Conservation (phyloP, 371 early-diverging fungal genomes). For the Mucor velutinosus region DNA sequence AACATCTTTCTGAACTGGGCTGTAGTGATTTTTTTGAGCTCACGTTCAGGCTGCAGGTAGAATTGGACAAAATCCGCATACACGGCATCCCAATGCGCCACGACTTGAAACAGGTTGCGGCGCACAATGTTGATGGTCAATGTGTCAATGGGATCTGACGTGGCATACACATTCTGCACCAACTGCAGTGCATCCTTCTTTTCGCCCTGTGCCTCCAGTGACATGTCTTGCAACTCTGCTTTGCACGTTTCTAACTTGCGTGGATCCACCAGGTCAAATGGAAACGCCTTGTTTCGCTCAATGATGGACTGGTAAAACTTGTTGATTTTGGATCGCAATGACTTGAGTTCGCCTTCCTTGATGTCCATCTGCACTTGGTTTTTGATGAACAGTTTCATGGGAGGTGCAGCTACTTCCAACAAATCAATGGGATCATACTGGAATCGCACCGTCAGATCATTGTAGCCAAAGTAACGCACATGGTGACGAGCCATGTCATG, state of each 20-base stretch:
- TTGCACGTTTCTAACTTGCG: conserved; percentile 68
- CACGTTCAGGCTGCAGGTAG: conserved; percentile 79
- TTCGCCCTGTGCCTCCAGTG: conserved; percentile 72
- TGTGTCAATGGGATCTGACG: conserved; percentile 76
- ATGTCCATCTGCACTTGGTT: conserved; percentile 60
- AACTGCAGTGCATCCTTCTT: conserved; percentile 78
- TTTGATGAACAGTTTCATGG: conserved; percentile 70
- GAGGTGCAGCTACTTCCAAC: conserved; percentile 85
- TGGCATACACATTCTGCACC: conserved; percentile 81
- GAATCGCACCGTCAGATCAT: conserved; percentile 78
- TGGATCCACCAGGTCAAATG: conserved; percentile 67
- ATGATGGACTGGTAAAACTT: conserved; percentile 76
- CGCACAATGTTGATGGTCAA: conserved; percentile 80
- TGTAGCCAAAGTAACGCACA: conserved; percentile 80
- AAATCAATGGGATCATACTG: conserved; percentile 78
- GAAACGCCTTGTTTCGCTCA: conserved; percentile 67
- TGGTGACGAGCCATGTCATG: conserved; percentile 87
- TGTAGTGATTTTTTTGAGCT: conserved; percentile 67
- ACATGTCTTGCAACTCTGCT: conserved; percentile 64
- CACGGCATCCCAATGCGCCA: conserved; percentile 81
- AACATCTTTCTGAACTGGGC: conserved; percentile 71
- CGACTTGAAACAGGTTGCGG: conserved; percentile 74
- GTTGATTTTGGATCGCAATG: conserved; percentile 61
- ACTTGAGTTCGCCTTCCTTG: conserved; percentile 67
- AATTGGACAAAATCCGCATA: conserved; percentile 76